Evolutionary conservation across 371 early-diverging fungal species (phyloP), one percentile per base, ranked within the genome.

Genomic region (Mucor irregularis): DNA sequence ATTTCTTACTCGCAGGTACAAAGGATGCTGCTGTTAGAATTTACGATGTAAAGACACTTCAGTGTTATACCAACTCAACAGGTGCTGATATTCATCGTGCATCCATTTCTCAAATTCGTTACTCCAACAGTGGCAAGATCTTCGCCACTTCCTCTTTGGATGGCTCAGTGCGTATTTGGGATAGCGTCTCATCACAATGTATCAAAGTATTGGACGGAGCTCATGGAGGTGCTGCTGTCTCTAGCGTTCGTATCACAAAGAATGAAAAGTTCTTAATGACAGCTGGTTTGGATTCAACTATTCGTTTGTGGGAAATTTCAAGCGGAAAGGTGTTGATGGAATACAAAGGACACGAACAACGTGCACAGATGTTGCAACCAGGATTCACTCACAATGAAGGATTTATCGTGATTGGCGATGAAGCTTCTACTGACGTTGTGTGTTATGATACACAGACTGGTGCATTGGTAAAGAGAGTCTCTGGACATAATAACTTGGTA

Each of bases 161-260:
- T 76, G 96, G 97, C 0, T 74, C 85, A n/a, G 84, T 96, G 44
- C 88, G 89, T 60, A 65, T 96, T 19, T 95, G 92, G 90, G 95
- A 96, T 62, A 87, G 86, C 13, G 87, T 87, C 4, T 79, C 81
- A 0, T 91, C 94, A 1, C 74, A 80, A 22, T 90, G 88, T 55
- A 77, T 87, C 30, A 80, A 82, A 33, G 84, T 85, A 5, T 80
- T 95, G 25, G 78, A 76, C 31, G 62, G 70, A 35, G 94, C 93
- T 0, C 96, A 97, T 65, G 71, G 79, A 21, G 94, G 92, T 5
- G 68, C 74, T n/a, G 74, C 87, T 0, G 94, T 89, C 2, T 84
- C 89, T 0, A 86, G 84, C 26, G 86, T 90, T 4, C 59, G 76
- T 14, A 81, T 95, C 30, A 89, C 94, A 14, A 83, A 81, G 45